Evolutionary conservation across 139 green algal genomes (phyloP), one percentile per base, ranked within the genome.

Genomic region (Chlorella sp.): DNA sequence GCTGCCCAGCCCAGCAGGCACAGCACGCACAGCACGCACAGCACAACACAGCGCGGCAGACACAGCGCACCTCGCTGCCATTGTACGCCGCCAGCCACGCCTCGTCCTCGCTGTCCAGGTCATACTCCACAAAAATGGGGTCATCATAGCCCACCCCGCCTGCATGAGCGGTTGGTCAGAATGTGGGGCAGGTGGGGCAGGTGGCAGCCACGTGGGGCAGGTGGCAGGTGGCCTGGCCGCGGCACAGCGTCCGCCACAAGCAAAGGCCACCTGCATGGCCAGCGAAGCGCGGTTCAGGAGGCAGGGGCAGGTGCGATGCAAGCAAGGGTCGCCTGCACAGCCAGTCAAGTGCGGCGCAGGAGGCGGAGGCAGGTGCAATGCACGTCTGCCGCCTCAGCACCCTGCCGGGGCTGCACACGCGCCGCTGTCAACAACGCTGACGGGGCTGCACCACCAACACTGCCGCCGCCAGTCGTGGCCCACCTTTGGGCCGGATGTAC

Each of bases 71-170:
- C 75, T 82, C 64, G 72, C 84, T 90, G 40, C 86, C 54, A 86
- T 99, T 99, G 87, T 96, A 95, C 0, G 88, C 68, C 38, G 88
- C 84, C 64, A 99, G 90, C 96, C 97, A 99, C 51, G 92, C 85
- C 81, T 97, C 94, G 76, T 99, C 97, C 43, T 98, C 94, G 1
- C 93, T 87, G 82, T 99, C 97, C 69, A 99, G 89, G 73, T 99
- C 97, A 85, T 99, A 99, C 90, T 99, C 97, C 46, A 98, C 91
- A 36, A 89, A 58, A 6, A 51, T 81, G 43, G 84, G 83, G 70
- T 90, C 87, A 20, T 84, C 60, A 24, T 86, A 88, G 14, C 75
- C 83, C 62, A 65, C 41, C 11, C 87, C 83, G 3, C 77, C 76
- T 82, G 76, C 75, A 44, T 2, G 2, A 64, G 16, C 34, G n/a